phyloP scores from a whole-genome alignment of 768 basidiomycete genomes.

The Rhodosporidiobolus sp. region DNA sequence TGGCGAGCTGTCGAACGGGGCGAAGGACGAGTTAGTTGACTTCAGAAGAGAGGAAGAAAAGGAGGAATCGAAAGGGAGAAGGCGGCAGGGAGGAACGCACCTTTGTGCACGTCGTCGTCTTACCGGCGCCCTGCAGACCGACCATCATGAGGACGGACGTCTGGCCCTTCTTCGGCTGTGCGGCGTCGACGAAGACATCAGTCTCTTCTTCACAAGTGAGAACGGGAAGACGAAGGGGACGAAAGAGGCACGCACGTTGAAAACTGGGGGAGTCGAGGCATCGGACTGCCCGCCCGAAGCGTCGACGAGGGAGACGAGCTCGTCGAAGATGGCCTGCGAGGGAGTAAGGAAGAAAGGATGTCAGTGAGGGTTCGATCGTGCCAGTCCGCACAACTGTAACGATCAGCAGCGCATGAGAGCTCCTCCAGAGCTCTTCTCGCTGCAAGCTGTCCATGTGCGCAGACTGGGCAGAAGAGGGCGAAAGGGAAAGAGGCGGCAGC shows the following conservation, averaged over 20 bases:
- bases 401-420: too few relatives aligned
- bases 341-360: background rate
- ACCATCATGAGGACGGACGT: conserved; percentile 81
- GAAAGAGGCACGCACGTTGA: conserved; percentile 23
- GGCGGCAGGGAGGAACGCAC: conserved; percentile 32
- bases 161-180: conserved; percentile 90
- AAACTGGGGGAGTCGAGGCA: conserved; percentile 61
- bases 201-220: background rate
- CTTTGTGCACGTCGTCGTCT: conserved; percentile 99
- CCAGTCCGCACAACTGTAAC: too few relatives aligned
- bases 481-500: conserved; percentile 12
- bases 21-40: too few relatives aligned
- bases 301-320: conserved; percentile 90
- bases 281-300: conserved; percentile 57
- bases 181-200: background rate
- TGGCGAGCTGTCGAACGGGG: conserved; percentile 64
- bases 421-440: too few relatives aligned
- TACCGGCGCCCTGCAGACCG: conserved; percentile 57
- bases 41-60: background rate
- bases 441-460: background rate
- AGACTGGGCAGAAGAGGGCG: background rate
- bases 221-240: conserved; percentile 51
- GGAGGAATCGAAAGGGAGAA: too few relatives aligned
- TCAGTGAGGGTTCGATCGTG: background rate
- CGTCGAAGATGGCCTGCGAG: conserved; percentile 85